A percentile compares a stretch with the other conserved stretches of the same genome.
phyloP scores from a whole-genome alignment of 441 rosid species.

The Syzygium syzygioides region DNA sequence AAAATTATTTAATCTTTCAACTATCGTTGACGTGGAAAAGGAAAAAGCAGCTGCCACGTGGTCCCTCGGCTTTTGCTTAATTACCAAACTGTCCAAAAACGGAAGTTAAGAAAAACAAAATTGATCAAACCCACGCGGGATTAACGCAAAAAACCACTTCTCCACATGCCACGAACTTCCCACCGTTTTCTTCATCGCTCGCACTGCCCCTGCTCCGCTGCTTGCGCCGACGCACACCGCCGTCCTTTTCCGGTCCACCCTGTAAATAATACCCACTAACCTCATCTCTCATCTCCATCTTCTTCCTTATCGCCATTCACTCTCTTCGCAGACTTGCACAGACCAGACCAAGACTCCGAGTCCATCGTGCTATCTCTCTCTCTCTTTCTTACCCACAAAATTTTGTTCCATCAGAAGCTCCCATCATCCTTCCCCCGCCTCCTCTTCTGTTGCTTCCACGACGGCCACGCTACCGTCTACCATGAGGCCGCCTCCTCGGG shows the following conservation, averaged over 20 bases:
- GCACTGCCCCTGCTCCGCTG: not conserved
- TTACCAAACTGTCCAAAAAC: not conserved
- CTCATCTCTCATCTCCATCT: not conserved
- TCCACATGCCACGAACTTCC: not conserved
- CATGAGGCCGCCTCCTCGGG: not conserved
- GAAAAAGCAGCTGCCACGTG: not conserved
- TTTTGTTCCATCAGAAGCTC: not conserved
- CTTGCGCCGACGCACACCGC: not conserved
- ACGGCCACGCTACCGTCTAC: fast-evolving
- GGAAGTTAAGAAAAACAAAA: not conserved
- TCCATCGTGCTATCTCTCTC: not conserved
- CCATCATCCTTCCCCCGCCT: fast-evolving
- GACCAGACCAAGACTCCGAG: too few relatives aligned
- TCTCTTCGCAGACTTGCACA: too few relatives aligned
- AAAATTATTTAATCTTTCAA: too few relatives aligned
- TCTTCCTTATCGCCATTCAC: not conserved
- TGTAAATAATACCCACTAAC: not conserved
- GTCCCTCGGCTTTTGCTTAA: not conserved
- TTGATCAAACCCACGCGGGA: not conserved
- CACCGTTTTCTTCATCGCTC: too few relatives aligned
- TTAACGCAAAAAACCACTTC: not conserved
- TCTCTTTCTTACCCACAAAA: fast-evolving
- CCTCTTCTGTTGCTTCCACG: fast-evolving
- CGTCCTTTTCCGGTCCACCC: not conserved
- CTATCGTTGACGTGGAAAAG: too few relatives aligned